Conservation (phyloP, 441 rosid genomes). For the Corymbia calophylla region DNA sequence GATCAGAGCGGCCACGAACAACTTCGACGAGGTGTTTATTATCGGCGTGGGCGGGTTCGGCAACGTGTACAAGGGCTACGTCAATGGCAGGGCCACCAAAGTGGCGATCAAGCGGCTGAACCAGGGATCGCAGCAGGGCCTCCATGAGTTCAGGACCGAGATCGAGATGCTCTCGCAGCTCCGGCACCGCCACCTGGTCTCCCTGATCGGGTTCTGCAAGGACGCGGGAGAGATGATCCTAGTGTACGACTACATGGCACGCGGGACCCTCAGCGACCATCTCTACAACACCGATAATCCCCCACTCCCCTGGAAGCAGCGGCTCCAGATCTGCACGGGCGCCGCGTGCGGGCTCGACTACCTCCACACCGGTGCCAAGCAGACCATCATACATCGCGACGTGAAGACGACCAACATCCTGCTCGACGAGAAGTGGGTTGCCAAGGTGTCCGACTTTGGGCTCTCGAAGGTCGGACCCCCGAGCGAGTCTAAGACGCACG, state of each 20-base stretch:
- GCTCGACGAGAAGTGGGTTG: conserved; percentile 2
- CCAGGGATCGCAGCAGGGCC: conserved; percentile 15
- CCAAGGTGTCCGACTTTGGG: conserved; percentile 9
- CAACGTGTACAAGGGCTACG: conserved; percentile 3
- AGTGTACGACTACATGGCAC: conserved; percentile 28
- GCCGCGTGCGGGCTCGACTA: not conserved
- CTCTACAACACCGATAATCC: conserved; percentile 1
- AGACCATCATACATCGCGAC: not conserved
- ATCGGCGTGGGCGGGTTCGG: conserved; percentile 50
- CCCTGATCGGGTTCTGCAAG: conserved; percentile 28
- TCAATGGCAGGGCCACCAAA: not conserved
- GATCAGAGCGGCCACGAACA: conserved; percentile 38
- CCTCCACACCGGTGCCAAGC: not conserved
- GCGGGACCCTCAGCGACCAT: conserved; percentile 20
- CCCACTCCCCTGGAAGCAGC: conserved; percentile 22
- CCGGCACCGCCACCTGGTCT: conserved; percentile 27
- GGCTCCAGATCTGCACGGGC: conserved; percentile 23
- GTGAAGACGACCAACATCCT: not conserved
- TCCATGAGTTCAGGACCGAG: conserved; percentile 25
- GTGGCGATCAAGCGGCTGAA: not conserved
- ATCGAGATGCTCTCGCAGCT: conserved; percentile 30
- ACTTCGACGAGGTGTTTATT: conserved; percentile 25
- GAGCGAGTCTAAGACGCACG: not conserved
- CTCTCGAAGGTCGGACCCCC: not conserved
- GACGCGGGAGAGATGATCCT: conserved; percentile 29